phyloP scores from a whole-genome alignment of 176 grass and related monocot species.

The Tillandsia fasciculata region DNA sequence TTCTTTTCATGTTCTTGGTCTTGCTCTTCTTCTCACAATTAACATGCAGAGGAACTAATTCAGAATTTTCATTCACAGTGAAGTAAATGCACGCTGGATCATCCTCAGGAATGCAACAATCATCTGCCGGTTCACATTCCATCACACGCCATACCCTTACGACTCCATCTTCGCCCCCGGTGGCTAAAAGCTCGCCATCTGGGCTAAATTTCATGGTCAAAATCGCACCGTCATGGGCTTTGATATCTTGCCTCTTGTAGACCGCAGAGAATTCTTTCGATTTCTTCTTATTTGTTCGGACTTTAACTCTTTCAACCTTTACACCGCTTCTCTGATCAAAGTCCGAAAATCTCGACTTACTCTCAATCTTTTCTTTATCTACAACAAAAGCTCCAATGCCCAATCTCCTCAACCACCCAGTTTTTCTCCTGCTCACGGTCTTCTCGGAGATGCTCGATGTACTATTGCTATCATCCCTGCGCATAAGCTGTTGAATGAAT shows the following conservation, averaged over 20 bases:
- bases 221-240: conserved; percentile 79
- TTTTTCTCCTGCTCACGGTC: conserved; percentile 16
- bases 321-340: conserved; percentile 27
- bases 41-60: conserved; percentile 27
- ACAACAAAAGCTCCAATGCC: conserved; percentile 39
- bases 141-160: conserved; percentile 63
- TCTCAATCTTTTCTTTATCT: conserved; percentile 35
- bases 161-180: conserved; percentile 69
- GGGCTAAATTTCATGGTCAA: conserved; percentile 86
- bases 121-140: conserved; percentile 34
- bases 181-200: conserved; percentile 71
- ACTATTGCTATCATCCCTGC: conserved; percentile 37
- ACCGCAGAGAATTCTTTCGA: conserved; percentile 74
- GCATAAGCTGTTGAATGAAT: conserved; percentile 61
- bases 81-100: conserved; percentile 77
- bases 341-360: conserved; percentile 36
- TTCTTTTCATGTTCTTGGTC: conserved; percentile 38
- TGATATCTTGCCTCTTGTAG: conserved; percentile 63
- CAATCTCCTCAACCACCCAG: conserved; percentile 63
- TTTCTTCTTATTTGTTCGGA: conserved; percentile 38
- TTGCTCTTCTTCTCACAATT: conserved; percentile 30
- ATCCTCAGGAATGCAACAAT: conserved; percentile 34
- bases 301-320: conserved; percentile 51
- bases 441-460: conserved; percentile 24
- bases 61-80: conserved; percentile 34